Percentiles rank a stretch among this genome's conserved stretches.
phyloP scores from a whole-genome alignment of 2,329 filamentous ascomycete genomes.

The Botrytis sinoallii region DNA sequence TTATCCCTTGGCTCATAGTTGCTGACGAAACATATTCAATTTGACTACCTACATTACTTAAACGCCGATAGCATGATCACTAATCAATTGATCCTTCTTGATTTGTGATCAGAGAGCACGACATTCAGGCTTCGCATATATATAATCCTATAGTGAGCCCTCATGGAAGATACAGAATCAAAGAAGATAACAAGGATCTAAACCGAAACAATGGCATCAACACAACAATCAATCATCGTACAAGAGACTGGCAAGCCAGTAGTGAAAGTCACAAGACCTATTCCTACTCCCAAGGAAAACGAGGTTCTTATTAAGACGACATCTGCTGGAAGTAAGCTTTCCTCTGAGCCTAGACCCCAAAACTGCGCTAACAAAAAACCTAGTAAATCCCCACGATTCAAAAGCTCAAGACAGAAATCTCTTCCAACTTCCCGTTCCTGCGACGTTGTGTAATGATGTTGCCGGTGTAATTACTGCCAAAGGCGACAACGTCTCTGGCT shows the following conservation, averaged over 20 bases:
- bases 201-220: constrained; percentile 16
- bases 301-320: constrained; percentile 42
- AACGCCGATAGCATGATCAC: neutral
- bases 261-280: constrained; percentile 25
- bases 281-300: constrained; percentile 36
- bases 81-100: neutral
- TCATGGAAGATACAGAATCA: neutral
- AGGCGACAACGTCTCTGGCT: constrained; percentile 35
- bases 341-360: neutral
- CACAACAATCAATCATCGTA: constrained; percentile 34
- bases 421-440: constrained; percentile 35
- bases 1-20: neutral
- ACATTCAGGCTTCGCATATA: neutral
- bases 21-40: neutral
- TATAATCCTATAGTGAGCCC: neutral
- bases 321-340: constrained; percentile 32
- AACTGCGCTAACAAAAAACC: neutral
- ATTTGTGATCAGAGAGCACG: constrained; percentile 1
- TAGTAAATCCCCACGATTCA: constrained; percentile 20
- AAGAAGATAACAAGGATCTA: neutral
- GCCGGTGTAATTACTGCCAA: constrained; percentile 37
- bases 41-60: too few relatives aligned
- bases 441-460: constrained; percentile 40
- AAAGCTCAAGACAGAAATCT: constrained; percentile 32
- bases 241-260: constrained; percentile 33